Evolutionary conservation across 148 eudicot genomes (phyloP).

Genomic region (Rhododendron vialii): DNA sequence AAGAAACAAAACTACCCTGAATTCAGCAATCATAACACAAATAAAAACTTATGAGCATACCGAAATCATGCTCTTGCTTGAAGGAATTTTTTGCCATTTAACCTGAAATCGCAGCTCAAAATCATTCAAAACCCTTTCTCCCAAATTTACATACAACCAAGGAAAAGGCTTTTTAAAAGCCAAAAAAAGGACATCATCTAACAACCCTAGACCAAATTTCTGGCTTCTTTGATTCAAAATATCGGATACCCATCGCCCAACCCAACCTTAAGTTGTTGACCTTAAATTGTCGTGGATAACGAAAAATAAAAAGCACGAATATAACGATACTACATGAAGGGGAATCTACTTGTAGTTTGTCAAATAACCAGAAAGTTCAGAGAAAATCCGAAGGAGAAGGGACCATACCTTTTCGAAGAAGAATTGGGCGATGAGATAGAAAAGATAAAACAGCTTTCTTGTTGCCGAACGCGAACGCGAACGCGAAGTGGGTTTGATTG

Average conservation of each 20-base stretch:
- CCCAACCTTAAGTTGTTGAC: background rate
- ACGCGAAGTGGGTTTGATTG: constrained; percentile 5
- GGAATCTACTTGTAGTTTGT: background rate
- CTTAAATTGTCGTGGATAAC: background rate
- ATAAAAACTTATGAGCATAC: constrained; percentile 25
- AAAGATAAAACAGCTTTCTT: background rate
- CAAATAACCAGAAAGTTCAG: background rate
- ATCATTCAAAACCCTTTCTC: constrained; percentile 3
- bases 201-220: background rate
- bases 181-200: background rate
- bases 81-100: constrained; percentile 74
- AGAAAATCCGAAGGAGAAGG: background rate
- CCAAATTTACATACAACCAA: background rate
- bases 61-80: constrained; percentile 80
- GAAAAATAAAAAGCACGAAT: background rate
- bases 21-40: background rate
- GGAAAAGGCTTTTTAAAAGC: background rate
- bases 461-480: background rate
- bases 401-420: constrained; percentile 10
- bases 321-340: background rate
- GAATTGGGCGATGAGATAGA: background rate
- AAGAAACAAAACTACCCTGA: background rate
- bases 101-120: constrained; percentile 28
- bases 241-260: background rate
- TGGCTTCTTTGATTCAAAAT: background rate